Percentiles rank a stretch among this genome's conserved stretches.
Evolutionary conservation across 306 rosid genomes (phyloP).

Genomic region (Cucumis melo): DNA sequence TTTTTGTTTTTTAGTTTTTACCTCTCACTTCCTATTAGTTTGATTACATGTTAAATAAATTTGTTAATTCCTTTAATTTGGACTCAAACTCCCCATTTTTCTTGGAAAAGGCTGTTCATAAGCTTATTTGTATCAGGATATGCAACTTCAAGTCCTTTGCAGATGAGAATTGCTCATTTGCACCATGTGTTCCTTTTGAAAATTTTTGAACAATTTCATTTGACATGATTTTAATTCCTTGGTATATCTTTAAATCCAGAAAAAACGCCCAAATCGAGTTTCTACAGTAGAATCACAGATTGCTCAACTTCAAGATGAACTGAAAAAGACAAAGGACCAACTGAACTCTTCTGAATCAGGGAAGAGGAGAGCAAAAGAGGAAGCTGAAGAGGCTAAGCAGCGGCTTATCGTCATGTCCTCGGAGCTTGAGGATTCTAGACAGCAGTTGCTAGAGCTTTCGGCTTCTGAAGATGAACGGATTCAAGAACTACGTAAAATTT

Average conservation of each 20-base stretch:
- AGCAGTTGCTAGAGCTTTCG: slow-evolving; percentile 54
- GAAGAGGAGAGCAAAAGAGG: slow-evolving; percentile 53
- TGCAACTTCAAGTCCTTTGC: background rate
- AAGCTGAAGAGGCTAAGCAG: slow-evolving; percentile 62
- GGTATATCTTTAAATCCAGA: slow-evolving; percentile 24
- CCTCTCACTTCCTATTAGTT: background rate
- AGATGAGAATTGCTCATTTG: background rate
- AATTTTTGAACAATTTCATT: background rate
- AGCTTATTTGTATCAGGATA: background rate
- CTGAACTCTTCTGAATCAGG: slow-evolving; percentile 42
- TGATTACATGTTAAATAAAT: background rate
- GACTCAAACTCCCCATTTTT: background rate
- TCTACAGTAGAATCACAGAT: slow-evolving; percentile 55
- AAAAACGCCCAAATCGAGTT: slow-evolving; percentile 41
- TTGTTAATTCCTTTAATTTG: background rate
- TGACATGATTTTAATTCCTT: background rate
- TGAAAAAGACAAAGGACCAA: slow-evolving; percentile 60
- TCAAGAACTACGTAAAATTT: slow-evolving; percentile 57
- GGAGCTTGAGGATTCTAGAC: slow-evolving; percentile 60
- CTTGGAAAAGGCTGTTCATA: background rate
- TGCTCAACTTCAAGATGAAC: slow-evolving; percentile 59
- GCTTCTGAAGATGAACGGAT: slow-evolving; percentile 69
- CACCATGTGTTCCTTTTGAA: background rate
- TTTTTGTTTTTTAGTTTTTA: background rate
- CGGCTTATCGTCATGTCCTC: slow-evolving; percentile 37